Base-by-base conservation (phyloP, 257 asterid species). In the Coffea canephora region DNA sequence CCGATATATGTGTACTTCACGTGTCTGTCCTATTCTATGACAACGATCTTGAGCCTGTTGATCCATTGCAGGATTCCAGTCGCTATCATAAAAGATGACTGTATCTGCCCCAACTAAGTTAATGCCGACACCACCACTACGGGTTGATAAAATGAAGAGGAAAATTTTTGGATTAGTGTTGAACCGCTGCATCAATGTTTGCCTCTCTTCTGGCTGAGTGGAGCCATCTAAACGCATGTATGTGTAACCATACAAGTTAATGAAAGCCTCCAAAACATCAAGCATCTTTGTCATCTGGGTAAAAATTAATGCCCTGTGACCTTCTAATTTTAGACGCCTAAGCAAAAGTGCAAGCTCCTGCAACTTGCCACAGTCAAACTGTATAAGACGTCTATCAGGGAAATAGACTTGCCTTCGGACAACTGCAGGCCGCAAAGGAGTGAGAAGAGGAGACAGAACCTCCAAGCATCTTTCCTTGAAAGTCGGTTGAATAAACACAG, bases 1-100 rank as follows among this genome's bases (percentile, higher is more conserved):
- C 81, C 99, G 88, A 82, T 94, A 96, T 66, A 96, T 96, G 83
- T 94, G 90, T 54, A 96, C 99, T 89, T 96, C 99, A 80, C 99
- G 98, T 2, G 98, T 96, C 88, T 96, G 99, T n/a, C 99, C 99
- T 78, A 96, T 96, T 84, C 99, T 88, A 87, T 96, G 99, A 84
- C 99, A 96, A 78, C 99, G 90, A 87, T 96, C 99, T 89, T 96
- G 99, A 74, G 99, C 99, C 81, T 96, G 99, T 81, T 94, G 98
- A 90, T 96, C 99, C 99, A 96, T 96, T 74, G 99, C 99, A 69
- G 99, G 99, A 88, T 96, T 96, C 99, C 99, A 96, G 91, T 96
- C 99, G 79, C 99, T 96, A 73, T 96, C 99, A 79, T 96, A 96
- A 86, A 94, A 96, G 80, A 96, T 96, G 21, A 94, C 99, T 41